Conservation (phyloP, 768 basidiomycete genomes). For the Candolleomyces aberdarensis region DNA sequence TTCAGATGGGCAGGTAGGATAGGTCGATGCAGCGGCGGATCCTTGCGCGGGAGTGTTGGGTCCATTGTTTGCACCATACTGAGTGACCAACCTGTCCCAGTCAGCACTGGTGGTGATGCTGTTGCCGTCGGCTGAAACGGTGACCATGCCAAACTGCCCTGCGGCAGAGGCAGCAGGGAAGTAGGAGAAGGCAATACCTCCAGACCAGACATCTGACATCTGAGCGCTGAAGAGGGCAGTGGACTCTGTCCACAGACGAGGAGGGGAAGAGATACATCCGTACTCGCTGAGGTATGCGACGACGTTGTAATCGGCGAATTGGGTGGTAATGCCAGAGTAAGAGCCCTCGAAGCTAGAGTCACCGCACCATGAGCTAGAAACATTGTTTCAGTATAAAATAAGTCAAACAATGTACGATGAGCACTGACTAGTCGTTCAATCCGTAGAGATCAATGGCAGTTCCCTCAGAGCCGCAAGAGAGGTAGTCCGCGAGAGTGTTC, state of each 20-base stretch:
- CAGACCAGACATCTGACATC: slow-evolving; percentile 82
- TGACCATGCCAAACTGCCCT: slow-evolving; percentile 86
- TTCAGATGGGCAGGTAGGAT: slow-evolving; percentile 62
- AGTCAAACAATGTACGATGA: background rate
- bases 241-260: slow-evolving; percentile 81
- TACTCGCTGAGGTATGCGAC: slow-evolving; percentile 91
- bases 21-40: slow-evolving; percentile 42
- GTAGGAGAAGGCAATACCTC: slow-evolving; percentile 87
- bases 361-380: slow-evolving; percentile 78
- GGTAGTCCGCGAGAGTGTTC: slow-evolving; percentile 68
- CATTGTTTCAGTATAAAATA: background rate
- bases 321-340: slow-evolving; percentile 52
- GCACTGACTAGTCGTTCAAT: slow-evolving; percentile 78
- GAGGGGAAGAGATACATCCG: slow-evolving; percentile 59
- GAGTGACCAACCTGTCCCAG: slow-evolving; percentile 59
- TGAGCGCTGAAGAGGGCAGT: slow-evolving; percentile 65
- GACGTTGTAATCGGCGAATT: slow-evolving; percentile 66
- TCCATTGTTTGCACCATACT: slow-evolving; percentile 55
- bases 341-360: slow-evolving; percentile 51
- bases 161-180: slow-evolving; percentile 75
- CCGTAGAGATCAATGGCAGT: slow-evolving; percentile 84
- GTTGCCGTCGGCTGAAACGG: slow-evolving; percentile 58
- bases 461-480: slow-evolving; percentile 68
- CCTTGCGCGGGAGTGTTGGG: slow-evolving; percentile 56
- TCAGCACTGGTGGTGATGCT: slow-evolving; percentile 70